phyloP scores from a whole-genome alignment of 305 asterid genomes.

The Fraxinus albicans region DNA sequence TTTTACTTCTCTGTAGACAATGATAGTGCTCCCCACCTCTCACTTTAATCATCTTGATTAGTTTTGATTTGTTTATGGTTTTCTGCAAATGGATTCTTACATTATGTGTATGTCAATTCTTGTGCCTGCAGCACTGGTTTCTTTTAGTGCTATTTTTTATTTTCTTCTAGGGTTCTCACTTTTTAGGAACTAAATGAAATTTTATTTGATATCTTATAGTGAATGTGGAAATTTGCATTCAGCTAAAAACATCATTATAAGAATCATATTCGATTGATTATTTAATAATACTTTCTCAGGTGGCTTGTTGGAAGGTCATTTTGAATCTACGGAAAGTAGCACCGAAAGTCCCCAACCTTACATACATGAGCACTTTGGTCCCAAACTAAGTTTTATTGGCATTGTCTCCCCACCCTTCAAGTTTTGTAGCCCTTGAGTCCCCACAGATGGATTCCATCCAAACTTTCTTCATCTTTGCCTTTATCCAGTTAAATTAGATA shows the following conservation, averaged over 20 bases:
- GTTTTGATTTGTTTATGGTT: conserved; percentile 41
- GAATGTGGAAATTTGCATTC: neutral
- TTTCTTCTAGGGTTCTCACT: conserved; percentile 6
- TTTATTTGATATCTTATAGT: neutral
- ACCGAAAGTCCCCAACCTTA: neutral
- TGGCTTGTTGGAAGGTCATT: neutral
- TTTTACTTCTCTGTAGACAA: conserved; percentile 39
- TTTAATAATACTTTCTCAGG: neutral
- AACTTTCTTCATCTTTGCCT: neutral
- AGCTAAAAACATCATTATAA: neutral
- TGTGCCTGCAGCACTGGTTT: conserved; percentile 38
- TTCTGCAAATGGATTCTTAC: conserved; percentile 58
- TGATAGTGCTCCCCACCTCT: conserved; percentile 70
- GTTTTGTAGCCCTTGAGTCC: neutral
- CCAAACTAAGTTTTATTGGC: neutral
- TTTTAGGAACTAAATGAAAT: neutral
- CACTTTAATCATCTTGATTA: conserved; percentile 50
- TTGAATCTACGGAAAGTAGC: neutral
- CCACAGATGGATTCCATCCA: neutral
- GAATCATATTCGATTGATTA: neutral
- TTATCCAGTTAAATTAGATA: neutral
- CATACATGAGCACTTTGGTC: neutral
- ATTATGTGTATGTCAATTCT: conserved; percentile 52
- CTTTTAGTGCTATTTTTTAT: conserved; percentile 6
- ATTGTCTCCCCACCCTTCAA: neutral